phyloP scores from a whole-genome alignment of 257 asterid genomes.

The Solanum sparsipilum region DNA sequence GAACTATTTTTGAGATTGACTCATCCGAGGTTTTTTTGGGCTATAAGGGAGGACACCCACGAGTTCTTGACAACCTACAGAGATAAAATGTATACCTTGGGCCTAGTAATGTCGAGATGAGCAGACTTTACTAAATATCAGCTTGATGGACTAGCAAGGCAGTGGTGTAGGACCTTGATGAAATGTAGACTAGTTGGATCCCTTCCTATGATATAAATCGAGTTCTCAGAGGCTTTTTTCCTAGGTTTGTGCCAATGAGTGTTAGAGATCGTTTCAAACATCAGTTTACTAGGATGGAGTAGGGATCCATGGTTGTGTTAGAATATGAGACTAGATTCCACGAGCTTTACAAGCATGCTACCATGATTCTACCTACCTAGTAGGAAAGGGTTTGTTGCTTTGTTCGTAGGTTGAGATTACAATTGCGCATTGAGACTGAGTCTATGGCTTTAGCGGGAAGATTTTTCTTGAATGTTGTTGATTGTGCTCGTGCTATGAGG shows the following conservation, averaged over 20 bases:
- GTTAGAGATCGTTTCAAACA: too few species aligned
- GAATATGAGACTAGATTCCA: background rate
- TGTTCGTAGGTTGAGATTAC: background rate
- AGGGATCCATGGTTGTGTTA: background rate
- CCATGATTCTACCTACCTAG: background rate
- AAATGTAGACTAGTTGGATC: background rate
- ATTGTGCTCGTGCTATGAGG: background rate
- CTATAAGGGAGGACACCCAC: background rate
- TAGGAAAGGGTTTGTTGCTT: background rate
- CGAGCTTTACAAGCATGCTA: background rate
- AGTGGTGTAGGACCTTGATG: background rate
- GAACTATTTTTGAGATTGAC: background rate
- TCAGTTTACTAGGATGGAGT: too few species aligned
- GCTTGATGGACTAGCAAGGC: background rate
- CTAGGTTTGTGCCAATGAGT: too few species aligned
- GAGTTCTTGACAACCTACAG: background rate
- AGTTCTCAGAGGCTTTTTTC: background rate
- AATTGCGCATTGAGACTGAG: background rate
- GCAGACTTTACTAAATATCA: too few species aligned
- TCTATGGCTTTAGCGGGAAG: background rate
- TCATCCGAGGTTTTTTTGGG: background rate
- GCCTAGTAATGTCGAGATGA: background rate
- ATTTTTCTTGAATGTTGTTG: background rate
- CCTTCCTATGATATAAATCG: background rate
- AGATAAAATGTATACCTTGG: background rate